Evolutionary conservation across 2,329 filamentous ascomycete genomes (phyloP).

Genomic region (Ophiostoma fasciatum): DNA sequence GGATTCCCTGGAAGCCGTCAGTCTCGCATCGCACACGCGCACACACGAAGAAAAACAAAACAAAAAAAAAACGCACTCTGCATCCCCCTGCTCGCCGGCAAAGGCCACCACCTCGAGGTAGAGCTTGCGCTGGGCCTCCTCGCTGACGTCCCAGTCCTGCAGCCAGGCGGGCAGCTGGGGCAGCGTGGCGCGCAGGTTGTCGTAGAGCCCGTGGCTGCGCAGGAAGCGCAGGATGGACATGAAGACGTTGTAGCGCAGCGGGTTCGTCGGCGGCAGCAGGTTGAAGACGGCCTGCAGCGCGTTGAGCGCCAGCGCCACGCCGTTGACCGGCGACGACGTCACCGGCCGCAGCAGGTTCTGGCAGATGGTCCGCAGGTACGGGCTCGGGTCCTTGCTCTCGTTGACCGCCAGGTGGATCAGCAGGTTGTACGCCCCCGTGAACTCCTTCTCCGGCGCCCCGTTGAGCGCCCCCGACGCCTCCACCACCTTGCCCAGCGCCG

Average conservation of each 20-base stretch:
- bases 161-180: slow-evolving; percentile 75
- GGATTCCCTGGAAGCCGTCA: slow-evolving; percentile 29
- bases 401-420: slow-evolving; percentile 75
- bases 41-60: slow-evolving; percentile 1
- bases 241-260: slow-evolving; percentile 80
- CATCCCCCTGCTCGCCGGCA: slow-evolving; percentile 63
- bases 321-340: slow-evolving; percentile 71
- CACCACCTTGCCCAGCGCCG: slow-evolving; percentile 79
- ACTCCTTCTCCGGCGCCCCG: slow-evolving; percentile 86
- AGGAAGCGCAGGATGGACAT: slow-evolving; percentile 77
- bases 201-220: slow-evolving; percentile 60
- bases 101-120: slow-evolving; percentile 72
- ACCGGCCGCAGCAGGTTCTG: slow-evolving; percentile 78
- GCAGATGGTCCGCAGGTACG: slow-evolving; percentile 79
- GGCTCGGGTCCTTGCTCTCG: slow-evolving; percentile 70
- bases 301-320: slow-evolving; percentile 71
- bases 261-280: slow-evolving; percentile 61
- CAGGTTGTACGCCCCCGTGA: slow-evolving; percentile 91
- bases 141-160: slow-evolving; percentile 63
- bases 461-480: slow-evolving; percentile 65
- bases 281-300: slow-evolving; percentile 96
- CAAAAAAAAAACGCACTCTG: slow-evolving; percentile 41
- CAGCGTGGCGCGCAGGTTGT: slow-evolving; percentile 69
- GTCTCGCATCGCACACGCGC: not conserved
- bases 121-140: slow-evolving; percentile 71